Conservation (phyloP, 768 basidiomycete species). For the Rhodotorula paludigena region DNA sequence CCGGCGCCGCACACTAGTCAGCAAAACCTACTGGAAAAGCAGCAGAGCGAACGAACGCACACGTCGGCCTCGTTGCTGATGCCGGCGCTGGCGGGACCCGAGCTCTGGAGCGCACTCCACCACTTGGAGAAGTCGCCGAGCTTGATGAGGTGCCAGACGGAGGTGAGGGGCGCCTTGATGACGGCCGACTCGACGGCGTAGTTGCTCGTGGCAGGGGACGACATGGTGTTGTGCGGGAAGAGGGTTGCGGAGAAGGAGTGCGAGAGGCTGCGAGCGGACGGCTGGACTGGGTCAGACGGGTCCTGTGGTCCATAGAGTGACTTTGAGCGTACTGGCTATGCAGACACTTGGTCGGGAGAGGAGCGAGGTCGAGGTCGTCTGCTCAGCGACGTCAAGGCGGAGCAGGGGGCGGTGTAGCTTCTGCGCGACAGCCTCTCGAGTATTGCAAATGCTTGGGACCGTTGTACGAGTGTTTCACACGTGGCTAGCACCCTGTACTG, state of each 20-base stretch:
- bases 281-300: no score
- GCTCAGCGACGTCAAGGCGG: no score
- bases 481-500: no score
- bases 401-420: no score
- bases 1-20: background rate
- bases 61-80: conserved; percentile 39
- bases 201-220: conserved; percentile 34
- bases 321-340: no score
- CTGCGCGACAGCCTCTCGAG: no score
- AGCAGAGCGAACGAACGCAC: background rate
- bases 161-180: conserved; percentile 35
- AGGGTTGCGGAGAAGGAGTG: background rate
- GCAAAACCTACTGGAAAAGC: background rate
- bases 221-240: background rate
- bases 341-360: no score
- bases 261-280: background rate
- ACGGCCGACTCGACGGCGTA: conserved; percentile 37
- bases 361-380: no score
- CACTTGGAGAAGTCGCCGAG: conserved; percentile 39
- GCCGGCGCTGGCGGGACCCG: conserved; percentile 32
- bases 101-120: conserved; percentile 35
- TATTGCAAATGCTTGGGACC: no score
- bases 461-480: no score
- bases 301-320: no score
- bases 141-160: conserved; percentile 44